Conservation (phyloP, 192 early-diverging fungal genomes). For the Gryganskiella cystojenkinii region DNA sequence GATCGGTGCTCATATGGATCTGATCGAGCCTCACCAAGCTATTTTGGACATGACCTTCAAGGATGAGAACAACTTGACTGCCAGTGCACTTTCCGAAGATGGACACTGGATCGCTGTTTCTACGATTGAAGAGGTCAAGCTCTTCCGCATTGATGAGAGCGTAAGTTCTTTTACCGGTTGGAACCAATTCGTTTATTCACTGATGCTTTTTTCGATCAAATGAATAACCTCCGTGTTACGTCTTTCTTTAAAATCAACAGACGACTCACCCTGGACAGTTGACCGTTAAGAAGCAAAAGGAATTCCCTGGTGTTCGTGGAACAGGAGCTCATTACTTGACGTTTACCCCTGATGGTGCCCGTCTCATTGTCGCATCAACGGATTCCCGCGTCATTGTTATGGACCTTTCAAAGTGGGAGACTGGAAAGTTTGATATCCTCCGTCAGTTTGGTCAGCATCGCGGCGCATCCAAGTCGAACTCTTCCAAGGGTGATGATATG, state of each 20-base stretch:
- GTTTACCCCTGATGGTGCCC: constrained; percentile 84
- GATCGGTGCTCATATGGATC: constrained; percentile 57
- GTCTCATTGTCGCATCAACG: constrained; percentile 79
- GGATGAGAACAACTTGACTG: constrained; percentile 72
- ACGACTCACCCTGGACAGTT: constrained; percentile 52
- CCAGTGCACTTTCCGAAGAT: constrained; percentile 82
- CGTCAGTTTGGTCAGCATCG: constrained; percentile 76
- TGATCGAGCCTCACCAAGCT: constrained; percentile 73
- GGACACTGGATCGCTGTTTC: constrained; percentile 87
- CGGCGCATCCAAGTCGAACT: constrained; percentile 48
- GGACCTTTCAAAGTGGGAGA: constrained; percentile 74
- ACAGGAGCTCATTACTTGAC: constrained; percentile 74
- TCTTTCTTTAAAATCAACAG: background rate
- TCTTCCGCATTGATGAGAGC: constrained; percentile 68
- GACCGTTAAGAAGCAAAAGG: constrained; percentile 57
- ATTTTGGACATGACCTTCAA: constrained; percentile 84
- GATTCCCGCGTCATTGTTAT: constrained; percentile 82
- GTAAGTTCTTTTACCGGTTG: constrained; percentile 41
- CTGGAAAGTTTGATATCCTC: constrained; percentile 68
- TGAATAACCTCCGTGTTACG: background rate
- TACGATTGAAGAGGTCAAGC: constrained; percentile 74
- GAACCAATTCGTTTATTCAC: background rate
- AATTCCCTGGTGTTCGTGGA: constrained; percentile 51
- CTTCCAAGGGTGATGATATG: constrained; percentile 39
- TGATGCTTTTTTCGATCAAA: background rate